Percentiles rank a stretch among this genome's conserved stretches.
These are phyloP conservation scores for Tirmania nivea DNA, from an alignment of 495 filamentous ascomycete genomes.

Conservation along the genomic window DNA sequence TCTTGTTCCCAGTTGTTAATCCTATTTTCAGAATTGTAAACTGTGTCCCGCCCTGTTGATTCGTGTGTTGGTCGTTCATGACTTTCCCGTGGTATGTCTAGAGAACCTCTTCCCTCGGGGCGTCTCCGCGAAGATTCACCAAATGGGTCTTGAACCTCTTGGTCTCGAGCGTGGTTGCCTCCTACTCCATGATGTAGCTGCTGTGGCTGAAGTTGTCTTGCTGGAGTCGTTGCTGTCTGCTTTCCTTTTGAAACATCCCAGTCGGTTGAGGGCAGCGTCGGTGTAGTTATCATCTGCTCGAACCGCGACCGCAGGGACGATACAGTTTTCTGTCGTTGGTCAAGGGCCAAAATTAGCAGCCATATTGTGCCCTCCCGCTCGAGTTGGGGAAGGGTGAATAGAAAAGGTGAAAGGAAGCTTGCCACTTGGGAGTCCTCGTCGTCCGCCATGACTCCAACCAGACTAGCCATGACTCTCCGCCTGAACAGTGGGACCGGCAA, in stretches of 20 bases:
- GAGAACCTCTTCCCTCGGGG: conserved; percentile 26
- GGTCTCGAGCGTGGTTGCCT: conserved; percentile 25
- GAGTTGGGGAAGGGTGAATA: conserved; percentile 21
- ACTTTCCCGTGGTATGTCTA: conserved; percentile 29
- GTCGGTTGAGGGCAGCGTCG: conserved; percentile 16
- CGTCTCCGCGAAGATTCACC: conserved; percentile 7
- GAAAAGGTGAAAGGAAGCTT: background rate
- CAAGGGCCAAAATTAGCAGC: background rate
- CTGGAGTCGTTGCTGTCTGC: conserved; percentile 16
- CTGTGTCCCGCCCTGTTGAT: too few relatives aligned
- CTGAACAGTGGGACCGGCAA: too few relatives aligned
- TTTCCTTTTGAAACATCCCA: background rate
- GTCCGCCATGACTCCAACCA: background rate
- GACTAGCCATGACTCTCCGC: too few relatives aligned
- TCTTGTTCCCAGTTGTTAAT: conserved; percentile 14
- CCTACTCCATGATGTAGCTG: conserved; percentile 19
- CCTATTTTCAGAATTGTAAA: too few relatives aligned
- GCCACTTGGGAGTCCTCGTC: background rate
- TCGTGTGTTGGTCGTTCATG: too few relatives aligned
- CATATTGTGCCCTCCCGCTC: background rate
- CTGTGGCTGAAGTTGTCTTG: conserved; percentile 19
- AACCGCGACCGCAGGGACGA: conserved; percentile 86
- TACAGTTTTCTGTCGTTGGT: conserved; percentile 28
- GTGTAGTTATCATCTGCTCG: conserved; percentile 51
- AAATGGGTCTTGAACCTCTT: conserved; percentile 8